These are phyloP conservation scores for Filobasidium uniguttulatum DNA, from an alignment of 1,284 basidiomycete genomes.

Conservation along the genomic window DNA sequence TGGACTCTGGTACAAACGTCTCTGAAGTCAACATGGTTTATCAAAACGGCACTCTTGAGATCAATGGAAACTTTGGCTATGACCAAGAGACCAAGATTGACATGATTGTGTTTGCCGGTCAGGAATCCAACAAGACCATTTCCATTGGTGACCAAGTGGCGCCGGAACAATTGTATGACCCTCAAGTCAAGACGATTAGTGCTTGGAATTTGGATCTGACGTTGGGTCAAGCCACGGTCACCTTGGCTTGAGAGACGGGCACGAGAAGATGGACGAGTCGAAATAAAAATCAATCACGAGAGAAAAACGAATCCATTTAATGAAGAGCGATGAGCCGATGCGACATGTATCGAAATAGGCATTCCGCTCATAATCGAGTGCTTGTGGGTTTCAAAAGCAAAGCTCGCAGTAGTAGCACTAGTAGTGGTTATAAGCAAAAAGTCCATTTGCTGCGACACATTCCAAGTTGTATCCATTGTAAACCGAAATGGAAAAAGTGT, in stretches of 20 bases:
- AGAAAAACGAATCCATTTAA: too few species aligned
- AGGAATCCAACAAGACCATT: conserved; percentile 11
- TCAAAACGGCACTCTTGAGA: conserved; percentile 37
- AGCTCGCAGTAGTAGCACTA: too few species aligned
- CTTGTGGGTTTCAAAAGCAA: too few species aligned
- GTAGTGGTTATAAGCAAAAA: too few species aligned
- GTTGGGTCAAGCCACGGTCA: conserved; percentile 7
- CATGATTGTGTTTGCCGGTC: conserved; percentile 17
- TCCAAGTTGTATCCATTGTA: too few species aligned
- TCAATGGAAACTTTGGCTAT: conserved; percentile 45
- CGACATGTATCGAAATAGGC: too few species aligned
- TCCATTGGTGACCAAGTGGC: conserved; percentile 13
- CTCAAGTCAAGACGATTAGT: conserved; percentile 9
- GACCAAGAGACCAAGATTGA: conserved; percentile 13
- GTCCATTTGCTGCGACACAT: too few species aligned
- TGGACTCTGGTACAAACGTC: conserved; percentile 36
- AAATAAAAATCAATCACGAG: too few species aligned
- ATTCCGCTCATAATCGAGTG: too few species aligned
- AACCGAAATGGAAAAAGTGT: too few species aligned
- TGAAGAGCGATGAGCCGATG: too few species aligned
- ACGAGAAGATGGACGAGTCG: too few species aligned
- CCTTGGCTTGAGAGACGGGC: conserved; percentile 1
- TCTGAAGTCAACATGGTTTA: conserved; percentile 43
- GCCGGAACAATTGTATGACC: conserved; percentile 2
- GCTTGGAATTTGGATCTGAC: conserved; percentile 5